These are phyloP conservation scores for Pseudopediastrum boryanum DNA, from an alignment of 139 green algal species.

Conservation along the genomic window DNA sequence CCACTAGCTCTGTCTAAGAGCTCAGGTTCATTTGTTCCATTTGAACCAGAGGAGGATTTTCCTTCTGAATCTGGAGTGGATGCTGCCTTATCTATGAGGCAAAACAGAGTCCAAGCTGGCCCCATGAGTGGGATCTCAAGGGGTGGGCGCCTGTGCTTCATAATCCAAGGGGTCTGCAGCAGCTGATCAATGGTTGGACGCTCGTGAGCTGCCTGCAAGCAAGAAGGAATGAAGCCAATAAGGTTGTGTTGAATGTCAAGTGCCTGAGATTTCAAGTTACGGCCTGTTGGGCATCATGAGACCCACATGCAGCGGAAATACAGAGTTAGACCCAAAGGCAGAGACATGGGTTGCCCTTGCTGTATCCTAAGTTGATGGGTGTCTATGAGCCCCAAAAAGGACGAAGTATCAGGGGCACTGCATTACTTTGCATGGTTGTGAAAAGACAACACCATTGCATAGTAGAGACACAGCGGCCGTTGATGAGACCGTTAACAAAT, in stretches of 20 bases:
- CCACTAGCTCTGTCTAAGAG: neutral
- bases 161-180: slow-evolving; percentile 21
- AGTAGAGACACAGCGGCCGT: no score
- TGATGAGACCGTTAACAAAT: no score
- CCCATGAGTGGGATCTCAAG: neutral
- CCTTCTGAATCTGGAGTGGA: neutral
- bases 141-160: neutral
- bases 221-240: neutral
- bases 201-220: neutral
- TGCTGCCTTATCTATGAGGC: neutral
- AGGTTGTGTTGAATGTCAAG: neutral
- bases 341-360: no score
- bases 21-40: neutral
- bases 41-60: neutral
- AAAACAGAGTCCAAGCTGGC: no score
- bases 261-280: no score
- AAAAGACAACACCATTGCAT: no score
- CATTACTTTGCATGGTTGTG: no score
- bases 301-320: no score
- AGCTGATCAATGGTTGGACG: slow-evolving; percentile 4
- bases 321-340: no score
- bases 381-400: neutral
- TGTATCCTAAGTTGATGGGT: neutral
- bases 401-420: neutral
- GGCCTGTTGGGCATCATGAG: no score